Conservation (phyloP, 306 rosid genomes). For the Crataegus laevigata region DNA sequence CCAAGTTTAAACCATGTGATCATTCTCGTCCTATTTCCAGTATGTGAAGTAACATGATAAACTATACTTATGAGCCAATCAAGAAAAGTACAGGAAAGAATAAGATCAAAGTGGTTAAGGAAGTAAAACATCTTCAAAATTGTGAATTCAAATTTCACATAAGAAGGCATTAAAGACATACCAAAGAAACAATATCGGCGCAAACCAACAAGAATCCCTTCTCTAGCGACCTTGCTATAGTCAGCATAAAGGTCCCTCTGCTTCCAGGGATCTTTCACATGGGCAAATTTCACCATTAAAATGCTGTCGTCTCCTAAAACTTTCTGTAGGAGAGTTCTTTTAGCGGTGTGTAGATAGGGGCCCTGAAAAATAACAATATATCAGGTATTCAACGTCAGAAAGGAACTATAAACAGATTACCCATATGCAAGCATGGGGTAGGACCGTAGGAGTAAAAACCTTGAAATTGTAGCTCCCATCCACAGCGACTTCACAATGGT, state of each 20-base stretch:
- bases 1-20: neutral
- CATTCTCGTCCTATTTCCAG: neutral
- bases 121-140: neutral
- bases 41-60: neutral
- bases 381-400: neutral
- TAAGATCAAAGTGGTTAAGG: neutral
- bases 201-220: slow-evolving; percentile 64
- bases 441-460: slow-evolving; percentile 44
- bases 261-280: neutral
- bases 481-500: slow-evolving; percentile 46
- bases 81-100: neutral
- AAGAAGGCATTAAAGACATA: slow-evolving; percentile 16
- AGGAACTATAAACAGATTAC: neutral
- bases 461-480: slow-evolving; percentile 53
- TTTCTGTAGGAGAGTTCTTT: slow-evolving; percentile 60
- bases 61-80: neutral
- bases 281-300: slow-evolving; percentile 55
- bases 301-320: slow-evolving; percentile 63
- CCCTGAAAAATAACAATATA: slow-evolving; percentile 42
- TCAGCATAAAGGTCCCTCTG: neutral
- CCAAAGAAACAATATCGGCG: slow-evolving; percentile 61
- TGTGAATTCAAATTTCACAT: neutral
- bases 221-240: slow-evolving; percentile 44
- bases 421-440: neutral
- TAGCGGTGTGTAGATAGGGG: slow-evolving; percentile 33